Evolutionary conservation across 768 basidiomycete species (phyloP).

Genomic region (Suillus luteus): DNA sequence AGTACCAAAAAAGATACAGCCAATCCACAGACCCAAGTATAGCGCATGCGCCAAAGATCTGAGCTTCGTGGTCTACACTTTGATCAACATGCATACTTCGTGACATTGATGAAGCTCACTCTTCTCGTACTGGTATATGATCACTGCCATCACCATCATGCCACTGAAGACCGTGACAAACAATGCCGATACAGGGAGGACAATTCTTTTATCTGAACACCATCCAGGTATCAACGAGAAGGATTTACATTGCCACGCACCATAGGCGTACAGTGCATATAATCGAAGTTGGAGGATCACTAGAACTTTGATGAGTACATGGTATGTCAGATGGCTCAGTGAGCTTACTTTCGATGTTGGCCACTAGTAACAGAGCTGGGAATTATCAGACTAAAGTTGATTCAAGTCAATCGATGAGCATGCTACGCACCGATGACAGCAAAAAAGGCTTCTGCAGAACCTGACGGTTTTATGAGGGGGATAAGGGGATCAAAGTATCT

Average conservation of each 20-base stretch:
- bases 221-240: neutral
- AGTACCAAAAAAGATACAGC: slow-evolving; percentile 14
- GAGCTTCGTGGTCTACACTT: neutral
- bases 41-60: slow-evolving; percentile 8
- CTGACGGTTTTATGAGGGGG: neutral
- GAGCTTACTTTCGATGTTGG: slow-evolving; percentile 10
- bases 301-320: neutral
- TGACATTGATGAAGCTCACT: neutral
- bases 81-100: neutral
- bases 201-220: slow-evolving; percentile 6
- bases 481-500: neutral
- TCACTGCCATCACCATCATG: slow-evolving; percentile 9
- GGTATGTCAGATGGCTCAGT: neutral
- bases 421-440: neutral
- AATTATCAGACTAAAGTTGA: neutral
- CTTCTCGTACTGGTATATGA: neutral
- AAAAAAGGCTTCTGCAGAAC: slow-evolving; percentile 1
- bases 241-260: neutral
- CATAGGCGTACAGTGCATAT: slow-evolving; percentile 5
- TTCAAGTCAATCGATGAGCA: neutral
- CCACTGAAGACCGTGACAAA: slow-evolving; percentile 1
- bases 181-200: slow-evolving; percentile 4
- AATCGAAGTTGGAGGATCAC: slow-evolving; percentile 11
- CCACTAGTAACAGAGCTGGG: slow-evolving; percentile 3
- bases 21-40: slow-evolving; percentile 1